phyloP scores from a whole-genome alignment of 1,139 yeast genomes.

The Taiozyma sp. region DNA sequence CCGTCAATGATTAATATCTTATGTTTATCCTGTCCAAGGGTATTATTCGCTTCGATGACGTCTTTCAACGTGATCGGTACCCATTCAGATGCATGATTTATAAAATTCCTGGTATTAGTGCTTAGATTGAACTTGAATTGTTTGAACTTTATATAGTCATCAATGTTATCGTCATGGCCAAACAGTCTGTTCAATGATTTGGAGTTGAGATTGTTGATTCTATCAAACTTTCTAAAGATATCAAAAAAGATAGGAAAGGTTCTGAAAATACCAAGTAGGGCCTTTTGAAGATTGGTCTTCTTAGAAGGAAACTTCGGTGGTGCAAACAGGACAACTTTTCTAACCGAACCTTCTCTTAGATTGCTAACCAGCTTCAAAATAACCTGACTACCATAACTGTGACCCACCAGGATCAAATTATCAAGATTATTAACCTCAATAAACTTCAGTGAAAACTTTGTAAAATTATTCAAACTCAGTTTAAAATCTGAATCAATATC shows the following conservation, averaged over 20 bases:
- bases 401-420: slow-evolving; percentile 47
- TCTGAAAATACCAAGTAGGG: slow-evolving; percentile 14
- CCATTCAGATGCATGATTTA: slow-evolving; percentile 19
- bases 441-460: slow-evolving; percentile 17
- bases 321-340: slow-evolving; percentile 46
- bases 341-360: slow-evolving; percentile 25
- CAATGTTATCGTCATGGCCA: slow-evolving; percentile 7
- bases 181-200: slow-evolving; percentile 35
- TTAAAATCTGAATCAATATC: slow-evolving; percentile 10
- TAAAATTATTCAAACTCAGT: slow-evolving; percentile 16
- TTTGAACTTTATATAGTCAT: slow-evolving; percentile 17
- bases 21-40: slow-evolving; percentile 2
- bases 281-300: slow-evolving; percentile 7
- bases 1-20: slow-evolving; percentile 20
- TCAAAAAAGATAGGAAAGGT: slow-evolving; percentile 42
- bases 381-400: slow-evolving; percentile 50
- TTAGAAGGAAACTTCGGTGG: slow-evolving; percentile 37
- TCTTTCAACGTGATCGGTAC: slow-evolving; percentile 14
- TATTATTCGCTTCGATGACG: slow-evolving; percentile 7
- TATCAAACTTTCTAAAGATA: slow-evolving; percentile 46
- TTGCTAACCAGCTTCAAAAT: slow-evolving; percentile 11
- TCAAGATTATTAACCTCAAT: slow-evolving; percentile 36
- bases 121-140: slow-evolving; percentile 26
- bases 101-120: slow-evolving; percentile 17
- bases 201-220: slow-evolving; percentile 48